A percentile compares a stretch with the other conserved stretches of the same genome.
These are phyloP conservation scores for Microdochium bolleyi DNA, from an alignment of 2,329 filamentous ascomycete species.

Conservation along the genomic window DNA sequence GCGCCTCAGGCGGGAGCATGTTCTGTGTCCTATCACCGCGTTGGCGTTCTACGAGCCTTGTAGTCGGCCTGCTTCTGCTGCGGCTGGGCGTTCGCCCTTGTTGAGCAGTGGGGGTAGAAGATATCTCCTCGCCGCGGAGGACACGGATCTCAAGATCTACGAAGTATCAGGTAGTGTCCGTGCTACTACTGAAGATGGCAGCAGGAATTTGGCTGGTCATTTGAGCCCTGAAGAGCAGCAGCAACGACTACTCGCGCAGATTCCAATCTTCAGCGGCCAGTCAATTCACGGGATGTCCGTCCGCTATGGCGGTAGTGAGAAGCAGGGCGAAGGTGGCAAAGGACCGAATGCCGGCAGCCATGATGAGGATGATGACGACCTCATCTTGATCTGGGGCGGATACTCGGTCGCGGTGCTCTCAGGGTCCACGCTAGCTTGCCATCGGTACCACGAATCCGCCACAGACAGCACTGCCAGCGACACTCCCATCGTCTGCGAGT, in stretches of 20 bases:
- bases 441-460: slow-evolving; percentile 17
- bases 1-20: slow-evolving; percentile 20
- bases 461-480: slow-evolving; percentile 12
- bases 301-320: slow-evolving; percentile 3
- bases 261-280: slow-evolving; percentile 57
- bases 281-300: slow-evolving; percentile 66
- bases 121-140: slow-evolving; percentile 52
- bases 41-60: slow-evolving; percentile 38
- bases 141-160: slow-evolving; percentile 49
- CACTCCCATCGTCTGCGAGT: slow-evolving; percentile 24
- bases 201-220: background rate
- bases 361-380: slow-evolving; percentile 6
- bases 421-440: slow-evolving; percentile 19
- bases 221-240: background rate
- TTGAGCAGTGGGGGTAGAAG: too few relatives aligned
- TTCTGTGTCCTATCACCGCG: slow-evolving; percentile 51
- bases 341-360: too few relatives aligned
- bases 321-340: too few relatives aligned
- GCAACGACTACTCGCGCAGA: slow-evolving; percentile 25
- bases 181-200: slow-evolving; percentile 3
- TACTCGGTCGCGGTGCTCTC: slow-evolving; percentile 41
- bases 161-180: slow-evolving; percentile 17
- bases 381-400: slow-evolving; percentile 64
- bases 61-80: too few relatives aligned
- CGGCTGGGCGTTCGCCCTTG: too few relatives aligned